Evolutionary conservation across 2,329 filamentous ascomycete genomes (phyloP).

Genomic region (Graphilbum ipis-grandicollis): DNA sequence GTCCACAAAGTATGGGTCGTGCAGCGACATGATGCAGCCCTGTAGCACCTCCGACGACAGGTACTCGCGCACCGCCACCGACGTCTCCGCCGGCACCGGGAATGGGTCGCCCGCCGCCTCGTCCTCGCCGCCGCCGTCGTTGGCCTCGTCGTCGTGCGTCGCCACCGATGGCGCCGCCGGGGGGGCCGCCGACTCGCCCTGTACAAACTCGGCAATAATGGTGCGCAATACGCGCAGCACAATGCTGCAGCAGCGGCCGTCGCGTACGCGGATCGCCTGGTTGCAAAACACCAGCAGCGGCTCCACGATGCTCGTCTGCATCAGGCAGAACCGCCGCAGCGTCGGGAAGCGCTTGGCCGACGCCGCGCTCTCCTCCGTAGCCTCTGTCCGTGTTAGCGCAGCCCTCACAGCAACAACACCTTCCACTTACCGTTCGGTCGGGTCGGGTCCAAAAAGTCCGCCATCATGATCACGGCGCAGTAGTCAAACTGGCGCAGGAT

Average conservation of each 20-base stretch:
- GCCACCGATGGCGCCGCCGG: conserved; percentile 1
- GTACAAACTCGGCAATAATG: conserved; percentile 60
- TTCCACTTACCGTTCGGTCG: conserved; percentile 39
- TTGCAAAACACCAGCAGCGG: conserved; percentile 83
- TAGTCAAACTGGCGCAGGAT: conserved; percentile 86
- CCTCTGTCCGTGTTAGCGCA: too few relatives aligned
- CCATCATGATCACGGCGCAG: conserved; percentile 80
- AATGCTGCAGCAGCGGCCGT: conserved; percentile 73
- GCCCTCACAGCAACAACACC: too few relatives aligned
- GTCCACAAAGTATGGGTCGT: conserved; percentile 94
- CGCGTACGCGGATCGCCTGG: conserved; percentile 75
- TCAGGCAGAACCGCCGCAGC: conserved; percentile 69
- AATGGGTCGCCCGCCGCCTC: conserved; percentile 11
- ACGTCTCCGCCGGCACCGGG: conserved; percentile 33
- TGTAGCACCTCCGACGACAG: conserved; percentile 79
- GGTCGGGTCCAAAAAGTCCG: conserved; percentile 67
- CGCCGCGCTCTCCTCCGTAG: not conserved
- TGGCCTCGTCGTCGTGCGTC: not conserved
- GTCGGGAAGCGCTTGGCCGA: conserved; percentile 28
- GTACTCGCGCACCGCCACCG: conserved; percentile 65
- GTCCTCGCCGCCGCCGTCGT: not conserved
- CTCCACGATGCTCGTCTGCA: conserved; percentile 61
- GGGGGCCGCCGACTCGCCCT: not conserved
- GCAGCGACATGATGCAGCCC: conserved; percentile 75
- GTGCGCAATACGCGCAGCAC: conserved; percentile 76